Evolutionary conservation across 2,329 filamentous ascomycete species (phyloP).

Genomic region (Neonectria hederae): DNA sequence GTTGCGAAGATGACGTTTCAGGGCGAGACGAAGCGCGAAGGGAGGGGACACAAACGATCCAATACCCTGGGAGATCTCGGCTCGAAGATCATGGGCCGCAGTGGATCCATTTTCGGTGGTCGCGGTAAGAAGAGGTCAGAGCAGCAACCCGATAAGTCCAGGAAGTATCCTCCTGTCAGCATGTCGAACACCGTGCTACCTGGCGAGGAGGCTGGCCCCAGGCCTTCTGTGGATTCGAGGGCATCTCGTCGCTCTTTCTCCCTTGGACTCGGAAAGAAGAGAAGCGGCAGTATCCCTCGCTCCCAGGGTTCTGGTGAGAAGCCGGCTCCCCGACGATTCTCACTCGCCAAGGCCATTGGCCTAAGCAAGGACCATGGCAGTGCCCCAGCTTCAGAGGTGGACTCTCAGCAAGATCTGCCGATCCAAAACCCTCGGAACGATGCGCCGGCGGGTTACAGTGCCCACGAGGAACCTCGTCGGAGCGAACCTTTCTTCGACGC

Average conservation of each 20-base stretch:
- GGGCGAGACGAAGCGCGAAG: conserved; percentile 59
- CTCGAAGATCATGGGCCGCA: conserved; percentile 85
- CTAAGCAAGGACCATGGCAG: conserved; percentile 64
- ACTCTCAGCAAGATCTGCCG: conserved; percentile 63
- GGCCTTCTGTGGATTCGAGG: conserved; percentile 76
- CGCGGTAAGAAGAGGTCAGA: conserved; percentile 62
- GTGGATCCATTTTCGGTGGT: conserved; percentile 81
- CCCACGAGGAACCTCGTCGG: conserved; percentile 48
- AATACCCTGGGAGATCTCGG: conserved; percentile 83
- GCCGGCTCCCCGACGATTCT: conserved; percentile 72
- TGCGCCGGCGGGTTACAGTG: conserved; percentile 46
- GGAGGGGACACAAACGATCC: conserved; percentile 72
- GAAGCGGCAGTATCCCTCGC: conserved; percentile 70
- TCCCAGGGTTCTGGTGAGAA: conserved; percentile 67
- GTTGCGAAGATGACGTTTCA: conserved; percentile 68
- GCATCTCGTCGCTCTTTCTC: conserved; percentile 75
- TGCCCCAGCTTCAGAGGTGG: conserved; percentile 55
- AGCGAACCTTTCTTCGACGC: conserved; percentile 54
- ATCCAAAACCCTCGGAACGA: conserved; percentile 56
- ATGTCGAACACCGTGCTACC: conserved; percentile 79
- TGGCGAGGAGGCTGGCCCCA: conserved; percentile 59
- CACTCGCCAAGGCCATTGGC: conserved; percentile 72
- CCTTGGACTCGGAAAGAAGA: conserved; percentile 74
- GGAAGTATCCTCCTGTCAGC: conserved; percentile 88
- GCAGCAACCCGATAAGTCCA: conserved; percentile 66